phyloP scores from a whole-genome alignment of 345 rosid genomes.

The Cardiospermum halicacabum region DNA sequence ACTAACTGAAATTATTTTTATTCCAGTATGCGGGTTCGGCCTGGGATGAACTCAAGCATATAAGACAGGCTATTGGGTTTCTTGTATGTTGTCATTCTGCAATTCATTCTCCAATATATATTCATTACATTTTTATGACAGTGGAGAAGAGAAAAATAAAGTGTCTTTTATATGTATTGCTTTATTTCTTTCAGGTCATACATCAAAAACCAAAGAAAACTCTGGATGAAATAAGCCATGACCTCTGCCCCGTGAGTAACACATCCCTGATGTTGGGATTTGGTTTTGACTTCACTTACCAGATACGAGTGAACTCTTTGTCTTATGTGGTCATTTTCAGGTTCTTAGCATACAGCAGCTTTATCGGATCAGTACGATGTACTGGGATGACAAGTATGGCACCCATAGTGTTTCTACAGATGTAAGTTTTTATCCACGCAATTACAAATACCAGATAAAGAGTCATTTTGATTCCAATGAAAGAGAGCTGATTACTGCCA shows the following conservation, averaged over 20 bases:
- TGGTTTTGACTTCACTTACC: background rate
- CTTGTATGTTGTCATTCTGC: slow-evolving; percentile 42
- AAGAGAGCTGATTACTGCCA: background rate
- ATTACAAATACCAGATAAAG: slow-evolving; percentile 15
- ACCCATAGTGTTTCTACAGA: slow-evolving; percentile 83
- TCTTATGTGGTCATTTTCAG: slow-evolving; percentile 27
- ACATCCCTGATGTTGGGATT: background rate
- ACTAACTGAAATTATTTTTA: slow-evolving; percentile 7
- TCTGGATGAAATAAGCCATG: slow-evolving; percentile 85
- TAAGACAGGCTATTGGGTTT: slow-evolving; percentile 91
- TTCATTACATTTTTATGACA: background rate
- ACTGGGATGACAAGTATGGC: slow-evolving; percentile 97
- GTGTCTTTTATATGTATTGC: background rate
- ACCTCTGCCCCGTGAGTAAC: slow-evolving; percentile 78
- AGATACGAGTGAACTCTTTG: background rate
- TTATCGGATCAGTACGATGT: slow-evolving; percentile 87
- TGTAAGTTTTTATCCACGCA: slow-evolving; percentile 46
- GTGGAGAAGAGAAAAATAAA: background rate
- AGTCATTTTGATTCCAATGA: slow-evolving; percentile 11
- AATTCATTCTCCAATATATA: slow-evolving; percentile 1
- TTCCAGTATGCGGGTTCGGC: slow-evolving; percentile 89
- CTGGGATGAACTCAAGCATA: slow-evolving; percentile 95
- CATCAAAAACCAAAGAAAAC: slow-evolving; percentile 94
- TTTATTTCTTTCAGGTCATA: slow-evolving; percentile 59
- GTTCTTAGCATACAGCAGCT: slow-evolving; percentile 88